Evolutionary conservation across 2,329 filamentous ascomycete genomes (phyloP), one percentile per base, ranked within the genome.

Genomic region (Coniosporium tulheliwenetii): DNA sequence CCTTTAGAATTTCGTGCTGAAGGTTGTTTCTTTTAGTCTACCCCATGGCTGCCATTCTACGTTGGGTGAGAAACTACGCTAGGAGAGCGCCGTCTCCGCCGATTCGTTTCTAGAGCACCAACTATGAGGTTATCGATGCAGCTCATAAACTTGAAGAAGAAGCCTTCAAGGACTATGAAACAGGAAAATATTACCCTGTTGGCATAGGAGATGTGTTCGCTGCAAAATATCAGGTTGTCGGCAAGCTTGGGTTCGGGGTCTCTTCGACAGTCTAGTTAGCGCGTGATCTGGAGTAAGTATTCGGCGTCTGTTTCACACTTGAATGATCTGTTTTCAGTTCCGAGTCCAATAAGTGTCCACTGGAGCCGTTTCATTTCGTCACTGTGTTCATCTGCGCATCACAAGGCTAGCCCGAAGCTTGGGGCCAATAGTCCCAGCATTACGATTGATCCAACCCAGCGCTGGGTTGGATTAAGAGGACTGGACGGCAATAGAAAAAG

Each of bases 181-280:
- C 36, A 26, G 36, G 16, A 5, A 37, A 26, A 29, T 59, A 58
- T 41, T 60, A 54, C 42, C 53, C 57, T 34, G 49, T 52, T 5
- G 43, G 50, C 30, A 56, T 57, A 34, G 55, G 56, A 4, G 50
- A 58, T 12, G 33, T 59, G 8, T 47, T 56, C 13, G 32, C 15
- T 38, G 39, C 38, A 15, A 45, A 43, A 13, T 51, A 49, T 34
- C 49, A 49, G 29, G 41, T 51, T 5, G 39, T 51, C 1, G 45
- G 48, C 9, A 50, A 51, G 38, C 41, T 51, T 10, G 49, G 49
- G 12, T 50, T 43, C 34, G 49, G 49, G 10, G 14, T 41, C 7
- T 43, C 36, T 0, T 50, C 45, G 3, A 50, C 48, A 1, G 45
- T 46, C 3, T 51, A 48, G 48, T 44, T 51, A 5, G 45, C 45